Evolutionary conservation across 2,329 filamentous ascomycete genomes (phyloP).

Genomic region (Calonectria hongkongensis): DNA sequence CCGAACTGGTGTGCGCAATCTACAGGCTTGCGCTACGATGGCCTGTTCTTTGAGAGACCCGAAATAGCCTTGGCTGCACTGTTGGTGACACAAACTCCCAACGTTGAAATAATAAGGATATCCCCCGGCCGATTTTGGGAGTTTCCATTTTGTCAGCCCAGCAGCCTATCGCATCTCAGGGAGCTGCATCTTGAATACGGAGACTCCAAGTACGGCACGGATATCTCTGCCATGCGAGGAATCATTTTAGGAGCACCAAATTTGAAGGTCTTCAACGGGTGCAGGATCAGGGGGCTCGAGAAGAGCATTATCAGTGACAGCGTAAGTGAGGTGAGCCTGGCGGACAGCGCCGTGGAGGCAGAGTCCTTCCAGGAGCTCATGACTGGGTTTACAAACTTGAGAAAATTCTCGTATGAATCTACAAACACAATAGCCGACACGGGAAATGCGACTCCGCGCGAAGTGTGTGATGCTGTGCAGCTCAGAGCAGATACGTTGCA

Average conservation of each 20-base stretch:
- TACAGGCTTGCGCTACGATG: not conserved
- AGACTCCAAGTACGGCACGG: slow-evolving; percentile 1
- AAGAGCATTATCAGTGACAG: slow-evolving; percentile 6
- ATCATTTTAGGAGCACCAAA: slow-evolving; percentile 25
- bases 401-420: slow-evolving; percentile 22
- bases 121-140: not conserved
- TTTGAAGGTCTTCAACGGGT: not conserved
- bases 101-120: not conserved
- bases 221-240: not conserved
- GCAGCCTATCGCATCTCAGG: slow-evolving; percentile 11
- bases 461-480: not conserved
- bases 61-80: slow-evolving; percentile 20
- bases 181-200: slow-evolving; percentile 8
- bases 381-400: slow-evolving; percentile 1
- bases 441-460: not conserved
- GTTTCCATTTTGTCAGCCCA: slow-evolving; percentile 23
- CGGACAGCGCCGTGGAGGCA: not conserved
- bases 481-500: slow-evolving; percentile 16
- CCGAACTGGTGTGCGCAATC: not conserved
- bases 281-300: not conserved
- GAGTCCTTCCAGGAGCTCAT: not conserved
- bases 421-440: not conserved
- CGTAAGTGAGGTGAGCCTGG: slow-evolving; percentile 9
- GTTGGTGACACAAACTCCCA: slow-evolving; percentile 13
- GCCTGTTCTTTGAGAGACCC: not conserved